phyloP scores from a whole-genome alignment of 2,329 filamentous ascomycete genomes.

The Phialophora chinensis region DNA sequence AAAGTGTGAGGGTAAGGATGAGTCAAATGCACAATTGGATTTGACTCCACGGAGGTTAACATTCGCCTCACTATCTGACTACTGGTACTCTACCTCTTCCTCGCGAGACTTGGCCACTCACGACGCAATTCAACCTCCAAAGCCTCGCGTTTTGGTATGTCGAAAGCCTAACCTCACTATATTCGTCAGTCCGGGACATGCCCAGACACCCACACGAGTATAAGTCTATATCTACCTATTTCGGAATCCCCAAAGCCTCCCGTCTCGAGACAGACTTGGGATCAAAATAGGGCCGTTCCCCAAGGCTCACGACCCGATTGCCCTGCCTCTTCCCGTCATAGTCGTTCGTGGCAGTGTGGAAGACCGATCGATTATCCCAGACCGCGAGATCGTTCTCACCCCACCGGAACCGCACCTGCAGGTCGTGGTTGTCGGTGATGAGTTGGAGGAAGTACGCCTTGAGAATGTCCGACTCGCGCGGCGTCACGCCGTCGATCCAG shows the following conservation, averaged over 20 bases:
- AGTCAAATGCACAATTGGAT: too few relatives aligned
- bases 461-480: constrained; percentile 45
- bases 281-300: constrained; percentile 62
- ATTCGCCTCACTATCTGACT: too few relatives aligned
- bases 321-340: constrained; percentile 59
- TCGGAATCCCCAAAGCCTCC: constrained; percentile 15
- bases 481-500: constrained; percentile 44
- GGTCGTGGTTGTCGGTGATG: constrained; percentile 51
- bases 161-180: too few relatives aligned
- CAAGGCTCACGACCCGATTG: constrained; percentile 59
- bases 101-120: too few relatives aligned
- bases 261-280: constrained; percentile 42
- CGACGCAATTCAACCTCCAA: too few relatives aligned
- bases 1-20: too few relatives aligned
- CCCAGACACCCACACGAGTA: too few relatives aligned
- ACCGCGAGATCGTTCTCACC: constrained; percentile 58
- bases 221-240: too few relatives aligned
- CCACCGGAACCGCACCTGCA: constrained; percentile 50
- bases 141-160: too few relatives aligned
- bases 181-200: too few relatives aligned
- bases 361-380: constrained; percentile 65
- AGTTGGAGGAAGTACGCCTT: constrained; percentile 44
- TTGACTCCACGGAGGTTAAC: too few relatives aligned
- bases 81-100: too few relatives aligned
- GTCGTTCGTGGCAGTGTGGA: constrained; percentile 62